A percentile compares a stretch with the other conserved stretches of the same genome.
phyloP scores from a whole-genome alignment of 192 early-diverging fungal species.

The Oehlia diaphana region DNA sequence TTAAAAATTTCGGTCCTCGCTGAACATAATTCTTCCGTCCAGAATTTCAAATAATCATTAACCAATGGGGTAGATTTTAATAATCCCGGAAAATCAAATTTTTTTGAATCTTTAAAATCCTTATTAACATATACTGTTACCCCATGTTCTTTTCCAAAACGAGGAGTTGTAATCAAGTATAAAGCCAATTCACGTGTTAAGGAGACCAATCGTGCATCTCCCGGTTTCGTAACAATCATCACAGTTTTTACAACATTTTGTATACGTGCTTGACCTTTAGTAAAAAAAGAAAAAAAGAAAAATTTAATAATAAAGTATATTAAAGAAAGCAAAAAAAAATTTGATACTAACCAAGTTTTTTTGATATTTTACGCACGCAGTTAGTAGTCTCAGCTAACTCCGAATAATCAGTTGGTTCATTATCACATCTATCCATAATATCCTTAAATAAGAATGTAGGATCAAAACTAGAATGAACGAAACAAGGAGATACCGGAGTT shows the following conservation, averaged over 20 bases:
- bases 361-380: constrained; percentile 68
- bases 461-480: constrained; percentile 25
- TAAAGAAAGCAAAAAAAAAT: too few relatives aligned
- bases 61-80: constrained; percentile 42
- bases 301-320: too few relatives aligned
- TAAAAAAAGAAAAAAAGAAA: background rate
- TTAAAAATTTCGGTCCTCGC: constrained; percentile 73
- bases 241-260: constrained; percentile 48
- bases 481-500: constrained; percentile 23
- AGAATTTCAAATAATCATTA: constrained; percentile 61
- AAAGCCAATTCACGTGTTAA: constrained; percentile 69
- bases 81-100: constrained; percentile 56
- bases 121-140: constrained; percentile 67
- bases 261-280: constrained; percentile 45
- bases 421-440: background rate
- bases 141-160: constrained; percentile 42
- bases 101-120: constrained; percentile 53
- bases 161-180: constrained; percentile 59
- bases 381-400: constrained; percentile 66
- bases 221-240: constrained; percentile 80
- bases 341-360: constrained; percentile 55
- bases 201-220: constrained; percentile 61
- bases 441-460: background rate
- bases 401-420: constrained; percentile 19
- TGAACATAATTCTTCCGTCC: constrained; percentile 75